A percentile compares a stretch with the other conserved stretches of the same genome.
phyloP scores from a whole-genome alignment of 306 rosid genomes.

The Castanopsis chinensis region DNA sequence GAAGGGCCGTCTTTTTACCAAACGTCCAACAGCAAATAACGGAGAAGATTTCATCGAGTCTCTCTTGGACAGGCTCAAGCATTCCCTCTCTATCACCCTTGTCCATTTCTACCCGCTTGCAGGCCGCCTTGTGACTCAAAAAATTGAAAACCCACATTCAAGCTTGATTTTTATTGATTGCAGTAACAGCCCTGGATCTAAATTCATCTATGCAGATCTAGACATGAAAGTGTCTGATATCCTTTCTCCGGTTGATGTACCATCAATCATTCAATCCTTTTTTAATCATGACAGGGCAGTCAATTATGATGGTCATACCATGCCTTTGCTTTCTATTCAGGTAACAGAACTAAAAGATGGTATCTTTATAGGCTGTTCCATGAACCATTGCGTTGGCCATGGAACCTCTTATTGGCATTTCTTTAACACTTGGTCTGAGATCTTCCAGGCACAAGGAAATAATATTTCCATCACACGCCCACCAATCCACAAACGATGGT shows the following conservation, averaged over 20 bases:
- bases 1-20: slow-evolving; percentile 63
- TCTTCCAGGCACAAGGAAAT: slow-evolving; percentile 34
- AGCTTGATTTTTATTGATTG: slow-evolving; percentile 40
- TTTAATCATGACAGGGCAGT: slow-evolving; percentile 58
- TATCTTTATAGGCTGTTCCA: slow-evolving; percentile 62
- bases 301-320: slow-evolving; percentile 60
- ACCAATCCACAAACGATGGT: slow-evolving; percentile 50
- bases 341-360: slow-evolving; percentile 56
- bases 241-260: slow-evolving; percentile 54
- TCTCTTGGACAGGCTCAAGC: slow-evolving; percentile 37
- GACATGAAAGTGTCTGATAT: slow-evolving; percentile 41
- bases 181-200: slow-evolving; percentile 37
- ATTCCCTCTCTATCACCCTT: slow-evolving; percentile 49
- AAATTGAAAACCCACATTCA: slow-evolving; percentile 29
- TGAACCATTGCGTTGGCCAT: slow-evolving; percentile 49
- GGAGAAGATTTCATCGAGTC: slow-evolving; percentile 11
- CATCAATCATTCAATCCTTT: slow-evolving; percentile 45
- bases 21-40: slow-evolving; percentile 15
- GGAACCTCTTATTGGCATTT: slow-evolving; percentile 67
- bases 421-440: slow-evolving; percentile 55
- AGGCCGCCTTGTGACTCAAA: slow-evolving; percentile 40
- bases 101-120: slow-evolving; percentile 60
- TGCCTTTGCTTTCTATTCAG: slow-evolving; percentile 49
- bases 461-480: slow-evolving; percentile 17
- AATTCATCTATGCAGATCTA: slow-evolving; percentile 46